Evolutionary conservation across 441 rosid species (phyloP), one percentile per base, ranked within the genome.

Genomic region (Melastoma candidum): DNA sequence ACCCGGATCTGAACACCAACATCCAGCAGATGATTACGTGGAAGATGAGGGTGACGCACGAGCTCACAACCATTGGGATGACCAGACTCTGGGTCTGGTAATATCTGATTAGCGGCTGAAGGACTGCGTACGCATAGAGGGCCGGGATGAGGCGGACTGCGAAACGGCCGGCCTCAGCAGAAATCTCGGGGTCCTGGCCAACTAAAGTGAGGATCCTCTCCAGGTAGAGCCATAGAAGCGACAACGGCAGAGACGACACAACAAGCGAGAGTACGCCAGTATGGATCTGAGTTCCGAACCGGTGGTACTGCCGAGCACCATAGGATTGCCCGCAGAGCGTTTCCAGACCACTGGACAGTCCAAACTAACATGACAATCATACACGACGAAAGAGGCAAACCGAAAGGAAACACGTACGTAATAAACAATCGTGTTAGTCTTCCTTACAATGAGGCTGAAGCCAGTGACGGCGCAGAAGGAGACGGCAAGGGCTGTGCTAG

Each of bases 391-490:
- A 7, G 7, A 29, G 7, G 5, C 5, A 29, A 29, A 29, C 36
- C 36, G 36, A 29, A 29, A 29, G 7, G 36, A 7, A 29, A 29
- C 36, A 29, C 7, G 36, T 17, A 17, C 22, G 22, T 17, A 17
- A 17, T 17, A 17, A 17, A 17, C 22, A 7, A 29, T 7, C 7
- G 36, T 29, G 36, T 29, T 7, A 7, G 36, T 29, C 36, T 29
- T 3, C 2, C 36, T 61, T 73, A 76, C 80, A 68, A 75, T 55
- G 58, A 63, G 65, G 59, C 81, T 49, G 60, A 73, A 75, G 47
- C 79, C 81, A 58, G 83, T 77, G 11, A 75, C 81, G 43, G 76
- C 75, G 63, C 77, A 71, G 67, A 81, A 74, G 2, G 81, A 77
- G 64, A 80, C 67, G 3, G 87, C 81, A 70, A 78, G 68, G 44